These are phyloP conservation scores for Canariomyces notabilis DNA, from an alignment of 2,329 filamentous ascomycete species.

Conservation along the genomic window DNA sequence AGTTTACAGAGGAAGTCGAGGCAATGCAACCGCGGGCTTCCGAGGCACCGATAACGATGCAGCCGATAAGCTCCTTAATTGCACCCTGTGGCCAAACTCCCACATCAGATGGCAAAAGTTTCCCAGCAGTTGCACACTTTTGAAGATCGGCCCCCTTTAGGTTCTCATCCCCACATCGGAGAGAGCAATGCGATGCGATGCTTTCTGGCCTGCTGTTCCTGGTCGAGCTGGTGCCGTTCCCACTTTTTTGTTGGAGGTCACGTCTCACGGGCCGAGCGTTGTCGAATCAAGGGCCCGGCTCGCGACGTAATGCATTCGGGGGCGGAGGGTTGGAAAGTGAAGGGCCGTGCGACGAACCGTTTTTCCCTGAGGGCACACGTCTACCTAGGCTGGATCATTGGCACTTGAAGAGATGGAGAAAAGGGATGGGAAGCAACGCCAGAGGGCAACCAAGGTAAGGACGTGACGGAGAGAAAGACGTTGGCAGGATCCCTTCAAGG, in stretches of 20 bases:
- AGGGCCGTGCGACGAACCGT: not conserved
- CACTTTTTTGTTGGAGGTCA: constrained; percentile 17
- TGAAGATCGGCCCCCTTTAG: constrained; percentile 12
- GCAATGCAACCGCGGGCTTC: constrained; percentile 1
- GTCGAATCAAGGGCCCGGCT: constrained; percentile 9
- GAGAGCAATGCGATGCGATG: constrained; percentile 17
- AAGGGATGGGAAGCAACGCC: not conserved
- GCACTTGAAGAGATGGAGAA: not conserved
- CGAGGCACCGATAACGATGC: constrained; percentile 8
- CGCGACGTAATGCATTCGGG: constrained; percentile 17
- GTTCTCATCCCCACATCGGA: constrained; percentile 13
- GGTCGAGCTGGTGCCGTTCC: constrained; percentile 14
- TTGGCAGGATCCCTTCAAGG: not conserved
- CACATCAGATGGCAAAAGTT: constrained; percentile 13
- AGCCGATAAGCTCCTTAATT: constrained; percentile 6
- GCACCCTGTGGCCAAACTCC: not conserved
- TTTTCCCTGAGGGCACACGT: not conserved
- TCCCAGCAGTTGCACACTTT: constrained; percentile 12
- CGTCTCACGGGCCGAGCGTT: constrained; percentile 13
- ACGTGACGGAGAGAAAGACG: not conserved
- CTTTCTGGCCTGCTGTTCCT: too few species aligned
- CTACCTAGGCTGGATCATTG: too few species aligned
- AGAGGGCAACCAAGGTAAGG: not conserved
- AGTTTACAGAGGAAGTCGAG: constrained; percentile 1
- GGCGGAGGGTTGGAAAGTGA: constrained; percentile 9